Conservation (phyloP, 2,329 filamentous ascomycete genomes). For the Diaporthe sp. region DNA sequence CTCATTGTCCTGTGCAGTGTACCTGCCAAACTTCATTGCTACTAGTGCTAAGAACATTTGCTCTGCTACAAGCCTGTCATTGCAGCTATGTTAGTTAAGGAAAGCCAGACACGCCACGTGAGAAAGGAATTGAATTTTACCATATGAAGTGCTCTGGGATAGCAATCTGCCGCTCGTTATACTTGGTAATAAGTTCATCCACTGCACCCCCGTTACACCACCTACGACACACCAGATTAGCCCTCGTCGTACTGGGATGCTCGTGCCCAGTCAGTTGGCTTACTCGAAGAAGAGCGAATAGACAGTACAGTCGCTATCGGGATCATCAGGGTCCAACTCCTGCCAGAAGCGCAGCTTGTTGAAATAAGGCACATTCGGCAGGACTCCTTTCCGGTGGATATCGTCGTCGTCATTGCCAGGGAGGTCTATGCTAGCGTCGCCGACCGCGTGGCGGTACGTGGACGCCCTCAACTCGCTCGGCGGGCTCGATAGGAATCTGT, state of each 20-base stretch:
- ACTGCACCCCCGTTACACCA: not conserved
- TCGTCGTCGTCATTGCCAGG: not conserved
- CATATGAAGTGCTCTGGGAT: conserved; percentile 12
- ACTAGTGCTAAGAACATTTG: conserved; percentile 9
- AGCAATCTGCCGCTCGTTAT: not conserved
- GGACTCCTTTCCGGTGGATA: not conserved
- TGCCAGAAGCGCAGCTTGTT: conserved; percentile 19
- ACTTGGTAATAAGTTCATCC: not conserved
- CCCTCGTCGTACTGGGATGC: not conserved
- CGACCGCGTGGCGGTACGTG: not conserved
- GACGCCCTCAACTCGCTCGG: conserved; percentile 12
- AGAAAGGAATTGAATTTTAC: not conserved
- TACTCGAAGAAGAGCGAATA: conserved; percentile 15
- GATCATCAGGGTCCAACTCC: not conserved
- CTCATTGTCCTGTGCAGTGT: not conserved
- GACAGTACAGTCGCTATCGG: not conserved
- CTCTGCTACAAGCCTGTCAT: conserved; percentile 13
- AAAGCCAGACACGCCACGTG: not conserved
- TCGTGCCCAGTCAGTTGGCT: not conserved
- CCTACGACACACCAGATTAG: conserved; percentile 3
- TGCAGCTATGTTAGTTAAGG: not conserved
- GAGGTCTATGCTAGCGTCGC: not conserved
- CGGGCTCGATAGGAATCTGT: not conserved
- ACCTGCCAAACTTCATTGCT: not conserved
- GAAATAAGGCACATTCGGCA: not conserved